phyloP scores from a whole-genome alignment of 108 stramenopile genomes.

The Tribonema minus region DNA sequence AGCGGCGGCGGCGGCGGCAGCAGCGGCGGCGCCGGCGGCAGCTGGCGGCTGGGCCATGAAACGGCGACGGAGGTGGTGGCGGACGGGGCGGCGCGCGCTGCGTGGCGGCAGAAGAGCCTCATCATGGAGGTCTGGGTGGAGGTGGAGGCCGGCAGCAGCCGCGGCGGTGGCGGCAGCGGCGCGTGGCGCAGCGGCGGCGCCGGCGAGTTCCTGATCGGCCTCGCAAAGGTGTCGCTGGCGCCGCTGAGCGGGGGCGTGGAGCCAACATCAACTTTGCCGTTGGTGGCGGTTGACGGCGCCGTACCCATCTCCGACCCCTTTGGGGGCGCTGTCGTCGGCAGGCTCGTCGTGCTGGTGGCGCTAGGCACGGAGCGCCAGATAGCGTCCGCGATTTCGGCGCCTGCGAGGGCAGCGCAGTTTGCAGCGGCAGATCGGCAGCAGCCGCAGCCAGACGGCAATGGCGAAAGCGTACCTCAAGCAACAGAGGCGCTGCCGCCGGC shows the following conservation, averaged over 20 bases:
- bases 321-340: constrained; percentile 12
- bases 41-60: not conserved
- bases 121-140: too few relatives aligned
- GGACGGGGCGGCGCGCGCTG: not conserved
- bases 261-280: not conserved
- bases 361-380: not conserved
- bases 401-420: not conserved
- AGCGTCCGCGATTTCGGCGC: not conserved
- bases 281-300: constrained; percentile 13
- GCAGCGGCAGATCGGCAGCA: too few relatives aligned
- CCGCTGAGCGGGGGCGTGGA: not conserved
- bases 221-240: constrained; percentile 17
- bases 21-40: not conserved
- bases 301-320: constrained; percentile 15
- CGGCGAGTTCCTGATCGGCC: not conserved
- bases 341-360: constrained; percentile 6
- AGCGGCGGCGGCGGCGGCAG: too few relatives aligned
- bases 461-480: too few relatives aligned
- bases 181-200: not conserved
- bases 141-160: too few relatives aligned
- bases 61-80: constrained; percentile 1
- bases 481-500: too few relatives aligned
- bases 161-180: not conserved
- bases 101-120: too few relatives aligned
- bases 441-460: too few relatives aligned